Conservation (phyloP, 2,329 filamentous ascomycete species). For the Ascochyta clinopodiicola region DNA sequence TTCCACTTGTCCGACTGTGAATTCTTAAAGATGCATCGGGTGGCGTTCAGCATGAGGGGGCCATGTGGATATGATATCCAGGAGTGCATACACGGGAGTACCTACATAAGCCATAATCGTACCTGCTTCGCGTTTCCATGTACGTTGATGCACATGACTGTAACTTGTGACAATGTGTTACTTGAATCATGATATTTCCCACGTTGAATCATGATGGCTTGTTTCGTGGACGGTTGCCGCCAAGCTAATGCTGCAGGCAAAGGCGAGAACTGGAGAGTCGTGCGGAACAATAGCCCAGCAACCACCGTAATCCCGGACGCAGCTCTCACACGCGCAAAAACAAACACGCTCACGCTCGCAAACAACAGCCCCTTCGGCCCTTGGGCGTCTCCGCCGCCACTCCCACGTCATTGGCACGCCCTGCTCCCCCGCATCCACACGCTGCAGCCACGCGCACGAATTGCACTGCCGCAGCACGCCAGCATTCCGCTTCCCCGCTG, state of each 20-base stretch:
- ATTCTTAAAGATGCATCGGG: no score
- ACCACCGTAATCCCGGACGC: neutral
- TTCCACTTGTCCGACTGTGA: no score
- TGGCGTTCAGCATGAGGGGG: no score
- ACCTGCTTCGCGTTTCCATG: no score
- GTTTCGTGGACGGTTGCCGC: neutral
- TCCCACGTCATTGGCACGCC: conserved; percentile 7
- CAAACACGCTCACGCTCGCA: conserved; percentile 6
- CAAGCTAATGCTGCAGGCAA: neutral
- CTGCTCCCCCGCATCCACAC: neutral
- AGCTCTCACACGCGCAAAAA: neutral
- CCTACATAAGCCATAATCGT: no score
- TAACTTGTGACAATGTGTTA: no score
- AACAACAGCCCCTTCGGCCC: neutral
- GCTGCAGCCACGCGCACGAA: neutral
- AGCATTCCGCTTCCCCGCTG: neutral
- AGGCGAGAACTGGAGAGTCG: neutral
- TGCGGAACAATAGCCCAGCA: conserved; percentile 1
- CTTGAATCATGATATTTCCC: no score
- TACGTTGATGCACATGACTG: no score
- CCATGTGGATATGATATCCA: no score
- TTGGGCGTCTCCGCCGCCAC: conserved; percentile 1
- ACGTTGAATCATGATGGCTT: no score
- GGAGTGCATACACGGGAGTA: no score
- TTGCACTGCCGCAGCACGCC: neutral